These are phyloP conservation scores for Pyrenophora graminea DNA, from an alignment of 2,329 filamentous ascomycete genomes.

Conservation along the genomic window DNA sequence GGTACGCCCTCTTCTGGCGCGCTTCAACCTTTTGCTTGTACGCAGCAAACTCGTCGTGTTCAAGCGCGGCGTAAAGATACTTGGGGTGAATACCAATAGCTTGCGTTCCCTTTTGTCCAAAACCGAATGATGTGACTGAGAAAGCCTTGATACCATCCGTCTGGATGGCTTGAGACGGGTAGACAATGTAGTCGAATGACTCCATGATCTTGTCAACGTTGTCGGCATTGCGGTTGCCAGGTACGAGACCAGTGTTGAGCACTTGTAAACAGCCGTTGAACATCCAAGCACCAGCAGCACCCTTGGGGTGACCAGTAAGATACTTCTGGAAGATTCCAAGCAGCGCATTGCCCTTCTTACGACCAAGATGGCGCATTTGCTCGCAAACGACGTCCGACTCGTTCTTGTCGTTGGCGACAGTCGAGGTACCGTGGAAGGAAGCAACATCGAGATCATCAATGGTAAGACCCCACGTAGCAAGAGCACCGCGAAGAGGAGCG, in stretches of 20 bases:
- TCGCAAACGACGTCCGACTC: conserved; percentile 97
- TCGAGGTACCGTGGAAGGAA: conserved; percentile 98
- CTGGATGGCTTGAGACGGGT: conserved; percentile 92
- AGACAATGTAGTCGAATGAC: conserved; percentile 96
- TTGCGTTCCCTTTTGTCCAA: conserved; percentile 98
- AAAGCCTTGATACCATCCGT: conserved; percentile 98
- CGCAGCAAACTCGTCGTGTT: conserved; percentile 76
- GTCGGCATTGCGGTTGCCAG: conserved; percentile 96
- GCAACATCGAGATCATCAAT: conserved; percentile 94
- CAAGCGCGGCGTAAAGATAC: conserved; percentile 93
- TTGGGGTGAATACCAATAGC: conserved; percentile 95
- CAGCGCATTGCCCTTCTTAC: conserved; percentile 93
- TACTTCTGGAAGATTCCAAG: conserved; percentile 99
- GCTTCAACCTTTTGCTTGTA: conserved; percentile 90
- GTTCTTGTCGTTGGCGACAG: conserved; percentile 99
- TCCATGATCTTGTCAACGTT: conserved; percentile 97
- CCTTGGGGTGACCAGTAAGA: conserved; percentile 97
- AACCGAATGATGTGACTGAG: conserved; percentile 98
- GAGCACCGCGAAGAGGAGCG: conserved; percentile 89
- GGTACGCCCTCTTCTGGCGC: conserved; percentile 97
- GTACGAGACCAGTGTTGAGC: conserved; percentile 89
- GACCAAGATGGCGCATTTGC: conserved; percentile 91
- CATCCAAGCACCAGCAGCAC: conserved; percentile 99
- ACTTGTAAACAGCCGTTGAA: conserved; percentile 97
- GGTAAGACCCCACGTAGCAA: conserved; percentile 97